Evolutionary conservation across 495 filamentous ascomycete genomes (phyloP), one percentile per base, ranked within the genome.

Genomic region (Ramalina intermedia): DNA sequence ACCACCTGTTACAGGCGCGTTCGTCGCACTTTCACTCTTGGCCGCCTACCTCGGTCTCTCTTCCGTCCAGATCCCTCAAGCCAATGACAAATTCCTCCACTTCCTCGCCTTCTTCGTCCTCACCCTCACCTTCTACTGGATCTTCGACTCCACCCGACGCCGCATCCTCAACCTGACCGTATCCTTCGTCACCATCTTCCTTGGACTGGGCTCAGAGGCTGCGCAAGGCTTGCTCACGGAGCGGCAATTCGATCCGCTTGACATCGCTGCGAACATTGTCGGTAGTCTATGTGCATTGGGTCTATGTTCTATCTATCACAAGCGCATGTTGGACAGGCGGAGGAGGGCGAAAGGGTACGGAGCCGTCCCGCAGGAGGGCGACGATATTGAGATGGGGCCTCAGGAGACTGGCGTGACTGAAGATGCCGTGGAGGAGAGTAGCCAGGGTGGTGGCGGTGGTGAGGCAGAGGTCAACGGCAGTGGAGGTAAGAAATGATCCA

Each of bases 91-190:
- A 66, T 69, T 85, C 61, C 78, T 99, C 23, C 93, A 96, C 63
- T 70, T 87, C 58, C 40, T 90, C 43, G 85, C 84, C 52, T 96
- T 99, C 71, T 93, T 96, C 76, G 55, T 84, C 49, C 69, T 99
- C 21, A 90, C 93, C 12, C 54, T 85, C 36, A 69, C 71, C 57
- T 96, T 96, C 75, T 99, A 99, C 79, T 99, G 90, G 89, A 83
- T 94, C 59, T 64, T 94, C 58, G 91, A 99, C 60, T 88, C 89
- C 39, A 79, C 80, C 43, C 84, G 93, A 43, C 78, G 88, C 27
- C 83, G 90, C 50, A 80, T 77, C 18, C 67, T 94, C 14, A 84
- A 96, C 62, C 62, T 94, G 43, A 95, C 89, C 20, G 66, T 96
- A n/a, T 53, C 86, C 14, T 71, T 88, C 50, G 85, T 82, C 66